These are phyloP conservation scores for Russula brevipes DNA, from an alignment of 768 basidiomycete genomes.

Conservation along the genomic window DNA sequence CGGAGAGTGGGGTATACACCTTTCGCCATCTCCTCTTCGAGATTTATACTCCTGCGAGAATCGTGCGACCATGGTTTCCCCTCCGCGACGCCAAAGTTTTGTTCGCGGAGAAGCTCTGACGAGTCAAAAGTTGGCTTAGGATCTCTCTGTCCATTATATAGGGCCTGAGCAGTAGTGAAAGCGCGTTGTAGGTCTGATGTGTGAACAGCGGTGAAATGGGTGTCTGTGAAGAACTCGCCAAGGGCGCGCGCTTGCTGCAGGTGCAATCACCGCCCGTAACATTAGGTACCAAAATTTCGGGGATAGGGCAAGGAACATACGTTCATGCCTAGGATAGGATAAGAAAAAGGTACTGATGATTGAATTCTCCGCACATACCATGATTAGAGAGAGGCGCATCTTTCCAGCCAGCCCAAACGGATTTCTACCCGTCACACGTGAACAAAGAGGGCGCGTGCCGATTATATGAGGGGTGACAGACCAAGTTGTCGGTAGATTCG, in stretches of 20 bases:
- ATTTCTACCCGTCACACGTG: constrained; percentile 28
- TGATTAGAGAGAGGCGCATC: constrained; percentile 73
- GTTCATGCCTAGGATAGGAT: constrained; percentile 31
- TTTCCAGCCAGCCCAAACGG: constrained; percentile 70
- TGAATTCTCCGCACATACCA: constrained; percentile 40
- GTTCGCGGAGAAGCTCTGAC: constrained; percentile 57
- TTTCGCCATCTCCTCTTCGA: constrained; percentile 45
- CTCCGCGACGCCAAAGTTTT: constrained; percentile 66
- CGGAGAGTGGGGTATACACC: constrained; percentile 50
- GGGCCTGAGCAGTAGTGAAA: constrained; percentile 51
- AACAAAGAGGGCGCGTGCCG: neutral
- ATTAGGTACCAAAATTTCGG: neutral
- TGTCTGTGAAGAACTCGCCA: constrained; percentile 46
- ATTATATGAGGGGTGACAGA: constrained; percentile 30
- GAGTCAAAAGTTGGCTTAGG: constrained; percentile 45
- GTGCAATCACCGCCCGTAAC: neutral
- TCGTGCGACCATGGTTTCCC: constrained; percentile 47
- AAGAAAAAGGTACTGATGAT: neutral
- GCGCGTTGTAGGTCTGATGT: constrained; percentile 66
- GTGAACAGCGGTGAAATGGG: constrained; percentile 51
- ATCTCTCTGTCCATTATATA: constrained; percentile 45
- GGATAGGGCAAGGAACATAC: constrained; percentile 19
- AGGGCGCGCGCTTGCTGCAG: constrained; percentile 40
- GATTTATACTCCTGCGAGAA: constrained; percentile 20
- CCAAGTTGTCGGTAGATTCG: constrained; percentile 73